These are phyloP conservation scores for Aspergillus quadricinctus DNA, from an alignment of 2,329 filamentous ascomycete species.

Conservation along the genomic window DNA sequence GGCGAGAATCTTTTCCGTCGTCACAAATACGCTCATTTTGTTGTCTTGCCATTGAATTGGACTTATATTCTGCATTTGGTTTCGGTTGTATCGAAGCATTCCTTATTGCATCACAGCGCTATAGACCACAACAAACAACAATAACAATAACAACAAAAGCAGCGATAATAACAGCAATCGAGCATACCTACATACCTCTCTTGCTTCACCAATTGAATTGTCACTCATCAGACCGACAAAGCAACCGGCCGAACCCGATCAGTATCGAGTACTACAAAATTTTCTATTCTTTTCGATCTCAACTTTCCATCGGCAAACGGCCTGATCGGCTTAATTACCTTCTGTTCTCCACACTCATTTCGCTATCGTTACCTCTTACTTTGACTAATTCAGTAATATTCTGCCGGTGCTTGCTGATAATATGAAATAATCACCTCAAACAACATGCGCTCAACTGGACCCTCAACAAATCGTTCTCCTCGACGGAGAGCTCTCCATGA, in stretches of 20 bases:
- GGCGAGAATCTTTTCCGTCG: constrained; percentile 11
- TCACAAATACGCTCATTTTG: constrained; percentile 19
- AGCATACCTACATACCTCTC: not conserved
- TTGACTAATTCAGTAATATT: constrained; percentile 3
- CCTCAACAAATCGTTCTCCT: constrained; percentile 29
- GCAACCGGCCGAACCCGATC: not conserved
- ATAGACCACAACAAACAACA: constrained; percentile 23
- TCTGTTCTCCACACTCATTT: not conserved
- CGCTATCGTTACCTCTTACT: constrained; percentile 1
- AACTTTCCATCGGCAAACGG: not conserved
- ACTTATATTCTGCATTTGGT: constrained; percentile 16
- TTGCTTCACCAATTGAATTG: not conserved
- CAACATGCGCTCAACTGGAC: constrained; percentile 32
- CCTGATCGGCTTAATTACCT: not conserved
- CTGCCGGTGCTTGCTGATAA: constrained; percentile 19
- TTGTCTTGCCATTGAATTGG: constrained; percentile 11
- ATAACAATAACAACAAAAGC: constrained; percentile 15
- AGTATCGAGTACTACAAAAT: not conserved
- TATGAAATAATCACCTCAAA: constrained; percentile 25
- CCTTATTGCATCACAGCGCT: constrained; percentile 23
- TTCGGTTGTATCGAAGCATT: constrained; percentile 25
- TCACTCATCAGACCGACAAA: not conserved
- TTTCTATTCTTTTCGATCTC: not conserved
- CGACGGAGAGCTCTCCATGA: constrained; percentile 44
- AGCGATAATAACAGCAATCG: constrained; percentile 7